These are phyloP conservation scores for Ploettnerulaceae sp. DNA, from an alignment of 2,329 filamentous ascomycete species.

Conservation along the genomic window DNA sequence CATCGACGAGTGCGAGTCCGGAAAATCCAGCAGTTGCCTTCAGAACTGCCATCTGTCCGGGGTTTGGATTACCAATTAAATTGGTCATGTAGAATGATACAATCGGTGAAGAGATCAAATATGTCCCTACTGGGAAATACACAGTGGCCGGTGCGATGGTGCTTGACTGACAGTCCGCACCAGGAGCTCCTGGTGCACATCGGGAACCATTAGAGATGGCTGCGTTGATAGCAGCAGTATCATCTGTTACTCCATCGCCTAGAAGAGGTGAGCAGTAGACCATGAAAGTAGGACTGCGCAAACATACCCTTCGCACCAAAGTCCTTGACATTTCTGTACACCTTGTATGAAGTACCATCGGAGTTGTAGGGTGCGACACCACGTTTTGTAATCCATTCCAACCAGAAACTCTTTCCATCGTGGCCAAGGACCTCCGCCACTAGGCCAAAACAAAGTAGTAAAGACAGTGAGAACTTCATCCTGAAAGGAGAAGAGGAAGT, in stretches of 20 bases:
- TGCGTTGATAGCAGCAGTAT: constrained; percentile 77
- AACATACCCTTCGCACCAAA: constrained; percentile 23
- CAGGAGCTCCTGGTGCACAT: constrained; percentile 36
- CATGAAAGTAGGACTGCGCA: background rate
- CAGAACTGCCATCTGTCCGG: constrained; percentile 56
- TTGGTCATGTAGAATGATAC: constrained; percentile 22
- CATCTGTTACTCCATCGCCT: constrained; percentile 64
- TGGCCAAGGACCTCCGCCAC: constrained; percentile 6
- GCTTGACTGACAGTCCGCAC: constrained; percentile 41
- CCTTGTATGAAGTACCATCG: constrained; percentile 14
- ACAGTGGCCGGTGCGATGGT: constrained; percentile 42
- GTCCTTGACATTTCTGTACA: constrained; percentile 23
- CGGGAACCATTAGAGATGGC: constrained; percentile 24
- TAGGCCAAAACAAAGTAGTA: constrained; percentile 4
- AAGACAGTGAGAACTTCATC: constrained; percentile 3
- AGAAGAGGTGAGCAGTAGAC: background rate
- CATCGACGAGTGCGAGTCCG: constrained; percentile 83
- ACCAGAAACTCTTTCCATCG: constrained; percentile 15
- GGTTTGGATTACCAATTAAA: constrained; percentile 28
- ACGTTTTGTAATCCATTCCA: constrained; percentile 20
- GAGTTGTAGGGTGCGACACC: constrained; percentile 21
- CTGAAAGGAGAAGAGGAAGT: background rate
- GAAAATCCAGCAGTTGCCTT: constrained; percentile 66
- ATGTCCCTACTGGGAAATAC: constrained; percentile 25
- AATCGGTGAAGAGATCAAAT: constrained; percentile 23